Evolutionary conservation across 768 basidiomycete species (phyloP).

Genomic region (Coprinopsis sp.): DNA sequence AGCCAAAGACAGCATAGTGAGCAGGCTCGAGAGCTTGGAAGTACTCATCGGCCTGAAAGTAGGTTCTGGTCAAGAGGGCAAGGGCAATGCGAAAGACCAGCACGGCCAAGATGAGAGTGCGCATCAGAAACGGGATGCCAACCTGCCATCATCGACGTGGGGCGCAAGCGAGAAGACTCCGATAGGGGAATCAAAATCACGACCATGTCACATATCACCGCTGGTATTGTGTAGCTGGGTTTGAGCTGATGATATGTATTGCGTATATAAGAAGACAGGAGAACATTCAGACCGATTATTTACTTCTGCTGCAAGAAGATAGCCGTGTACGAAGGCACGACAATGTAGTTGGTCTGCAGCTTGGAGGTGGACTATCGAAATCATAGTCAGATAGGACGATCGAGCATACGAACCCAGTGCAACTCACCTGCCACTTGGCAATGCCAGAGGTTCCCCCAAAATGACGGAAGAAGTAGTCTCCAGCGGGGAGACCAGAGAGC

Average conservation of each 20-base stretch:
- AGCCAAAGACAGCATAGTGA: conserved; percentile 83
- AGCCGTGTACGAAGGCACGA: conserved; percentile 29
- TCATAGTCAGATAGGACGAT: background rate
- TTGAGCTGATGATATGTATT: too few relatives aligned
- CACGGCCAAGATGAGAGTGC: conserved; percentile 17
- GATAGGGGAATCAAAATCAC: background rate
- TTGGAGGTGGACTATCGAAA: conserved; percentile 26
- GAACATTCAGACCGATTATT: too few relatives aligned
- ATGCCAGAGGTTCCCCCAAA: conserved; percentile 50
- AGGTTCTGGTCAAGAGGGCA: conserved; percentile 71
- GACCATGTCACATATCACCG: background rate
- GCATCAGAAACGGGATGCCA: too few relatives aligned
- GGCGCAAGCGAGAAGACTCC: too few relatives aligned
- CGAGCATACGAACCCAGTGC: background rate
- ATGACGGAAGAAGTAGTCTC: conserved; percentile 49
- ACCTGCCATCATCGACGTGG: too few relatives aligned
- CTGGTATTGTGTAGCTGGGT: background rate
- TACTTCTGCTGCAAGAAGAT: conserved; percentile 24
- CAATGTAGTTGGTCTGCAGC: conserved; percentile 27
- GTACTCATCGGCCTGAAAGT: conserved; percentile 97
- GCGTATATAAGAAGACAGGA: too few relatives aligned
- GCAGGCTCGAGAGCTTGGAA: conserved; percentile 94
- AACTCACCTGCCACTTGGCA: conserved; percentile 51
- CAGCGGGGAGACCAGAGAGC: conserved; percentile 41
- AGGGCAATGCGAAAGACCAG: conserved; percentile 50